phyloP scores from a whole-genome alignment of 192 early-diverging fungal species.

The Mortierella antarctica region DNA sequence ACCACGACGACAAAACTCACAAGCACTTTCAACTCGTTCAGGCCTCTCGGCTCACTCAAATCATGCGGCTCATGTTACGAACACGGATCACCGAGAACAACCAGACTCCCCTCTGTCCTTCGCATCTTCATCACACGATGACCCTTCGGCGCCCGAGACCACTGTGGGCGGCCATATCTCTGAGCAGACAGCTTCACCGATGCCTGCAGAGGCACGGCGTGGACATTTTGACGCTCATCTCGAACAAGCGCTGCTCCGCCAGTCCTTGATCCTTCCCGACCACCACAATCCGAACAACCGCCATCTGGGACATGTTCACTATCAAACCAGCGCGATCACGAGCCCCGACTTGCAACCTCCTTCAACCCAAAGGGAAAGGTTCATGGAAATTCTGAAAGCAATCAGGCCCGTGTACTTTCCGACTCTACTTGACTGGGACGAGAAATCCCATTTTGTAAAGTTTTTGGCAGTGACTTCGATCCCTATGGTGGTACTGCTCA shows the following conservation, averaged over 20 bases:
- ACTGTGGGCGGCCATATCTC: neutral
- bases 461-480: conserved; percentile 59
- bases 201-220: conserved; percentile 2
- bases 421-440: conserved; percentile 60
- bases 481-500: conserved; percentile 64
- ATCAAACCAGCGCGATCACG: neutral
- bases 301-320: conserved; percentile 26
- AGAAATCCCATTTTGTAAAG: conserved; percentile 59
- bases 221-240: neutral
- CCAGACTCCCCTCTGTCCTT: conserved; percentile 8
- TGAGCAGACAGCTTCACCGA: conserved; percentile 13
- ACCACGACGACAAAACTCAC: neutral
- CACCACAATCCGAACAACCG: conserved; percentile 32
- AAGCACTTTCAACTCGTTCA: neutral
- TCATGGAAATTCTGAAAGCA: conserved; percentile 20
- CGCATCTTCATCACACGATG: neutral
- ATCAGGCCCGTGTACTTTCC: conserved; percentile 62
- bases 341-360: neutral
- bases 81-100: neutral
- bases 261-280: conserved; percentile 31
- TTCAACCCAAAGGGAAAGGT: neutral
- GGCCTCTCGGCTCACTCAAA: neutral
- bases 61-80: neutral
- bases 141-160: neutral
- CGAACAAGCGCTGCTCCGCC: conserved; percentile 23